Conservation (phyloP, 495 filamentous ascomycete species). For the Penicillium malachiteum region DNA sequence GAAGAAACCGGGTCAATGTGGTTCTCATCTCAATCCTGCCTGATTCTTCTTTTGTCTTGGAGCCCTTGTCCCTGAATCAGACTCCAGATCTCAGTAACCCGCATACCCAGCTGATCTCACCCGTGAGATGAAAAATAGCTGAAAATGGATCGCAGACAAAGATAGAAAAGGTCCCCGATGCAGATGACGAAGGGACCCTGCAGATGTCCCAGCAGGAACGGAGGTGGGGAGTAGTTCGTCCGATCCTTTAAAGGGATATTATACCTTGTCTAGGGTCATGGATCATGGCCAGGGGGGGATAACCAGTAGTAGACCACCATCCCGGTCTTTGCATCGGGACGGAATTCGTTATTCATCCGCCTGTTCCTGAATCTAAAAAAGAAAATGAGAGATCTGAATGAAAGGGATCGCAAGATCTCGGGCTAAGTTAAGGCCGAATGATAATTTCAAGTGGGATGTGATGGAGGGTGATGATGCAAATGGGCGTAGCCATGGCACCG, state of each 20-base stretch:
- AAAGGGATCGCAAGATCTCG: conserved; percentile 2
- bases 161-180: background rate
- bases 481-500: conserved; percentile 6
- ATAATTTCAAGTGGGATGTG: background rate
- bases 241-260: conserved; percentile 1
- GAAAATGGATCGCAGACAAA: background rate
- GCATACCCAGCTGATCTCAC: too few relatives aligned
- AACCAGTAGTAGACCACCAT: conserved; percentile 3
- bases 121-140: too few relatives aligned
- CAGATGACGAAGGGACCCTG: conserved; percentile 1
- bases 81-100: too few relatives aligned
- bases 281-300: conserved; percentile 1
- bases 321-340: conserved; percentile 2
- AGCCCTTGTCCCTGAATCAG: too few relatives aligned
- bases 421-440: conserved; percentile 11
- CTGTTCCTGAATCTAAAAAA: conserved; percentile 4
- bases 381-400: conserved; percentile 1
- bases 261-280: conserved; percentile 7
- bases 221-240: background rate
- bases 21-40: background rate
- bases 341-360: conserved; percentile 1
- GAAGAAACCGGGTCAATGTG: background rate
- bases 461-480: background rate
- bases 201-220: background rate
- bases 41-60: too few relatives aligned